Base-by-base conservation (phyloP, 257 asterid genomes). In the Ilex aquifolium region DNA sequence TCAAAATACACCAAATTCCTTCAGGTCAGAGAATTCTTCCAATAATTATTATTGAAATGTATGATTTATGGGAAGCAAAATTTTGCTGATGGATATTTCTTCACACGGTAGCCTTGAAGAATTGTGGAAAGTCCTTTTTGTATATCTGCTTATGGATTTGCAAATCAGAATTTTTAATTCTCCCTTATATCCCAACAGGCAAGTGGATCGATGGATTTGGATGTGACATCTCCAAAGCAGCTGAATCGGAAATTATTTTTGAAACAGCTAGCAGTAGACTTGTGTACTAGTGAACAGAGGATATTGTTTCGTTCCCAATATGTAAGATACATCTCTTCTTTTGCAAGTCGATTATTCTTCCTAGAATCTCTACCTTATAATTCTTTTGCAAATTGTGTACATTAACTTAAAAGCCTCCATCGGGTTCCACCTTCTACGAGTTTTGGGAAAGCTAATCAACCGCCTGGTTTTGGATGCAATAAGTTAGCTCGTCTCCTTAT, bases 161-260 rank as follows among this genome's bases (percentile, higher is more conserved):
- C 7, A 4, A 4, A 36, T 46, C 4, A 46, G 52, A 46, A 46
- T 14, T 46, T 46, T 46, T 46, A 14, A 46, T 46, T 46, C 52
- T 6, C 52, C n/a, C 52, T 46, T 4, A 10, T 46, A 14, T 46
- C 11, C 4, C 57, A 53, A 74, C 79, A 88, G 95, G 88, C 82
- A 58, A 88, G 95, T 63, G 98, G 96, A 61, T 76, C 85, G 12
- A 86, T 91, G 95, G 96, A 91, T 69, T 77, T 91, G 77, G 98
- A 91, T 42, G 88, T 91, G 78, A 88, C 95, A 1, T 86, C 83
- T 65, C 98, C 98, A 46, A 88, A 91, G 84, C 85, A 83, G 52
- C 76, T 91, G 68, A 91, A 91, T 75, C 76, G 98, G 27, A 91
- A 85, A 71, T 31, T 80, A 75, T 91, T 91, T 79, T 72, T 91